Evolutionary conservation across 2,329 filamentous ascomycete genomes (phyloP).

Genomic region (Fusarium sp.): DNA sequence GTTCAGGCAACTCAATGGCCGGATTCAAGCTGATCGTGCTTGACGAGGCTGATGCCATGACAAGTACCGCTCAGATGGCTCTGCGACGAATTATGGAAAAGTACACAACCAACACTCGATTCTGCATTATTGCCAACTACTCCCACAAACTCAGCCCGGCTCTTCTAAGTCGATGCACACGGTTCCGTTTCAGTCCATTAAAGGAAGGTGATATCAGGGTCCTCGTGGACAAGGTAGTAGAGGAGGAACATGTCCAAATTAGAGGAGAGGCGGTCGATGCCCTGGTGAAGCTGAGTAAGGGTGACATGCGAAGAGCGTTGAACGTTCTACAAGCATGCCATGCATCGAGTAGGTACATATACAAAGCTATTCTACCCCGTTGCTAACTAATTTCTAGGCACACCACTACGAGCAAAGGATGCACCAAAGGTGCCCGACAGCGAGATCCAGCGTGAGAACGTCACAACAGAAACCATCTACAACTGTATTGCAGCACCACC

Average conservation of each 20-base stretch:
- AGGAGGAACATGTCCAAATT: conserved; percentile 88
- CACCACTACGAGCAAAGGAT: conserved; percentile 72
- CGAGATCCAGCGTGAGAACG: conserved; percentile 77
- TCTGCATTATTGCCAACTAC: conserved; percentile 99
- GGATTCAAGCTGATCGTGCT: conserved; percentile 96
- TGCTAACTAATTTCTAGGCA: conserved; percentile 61
- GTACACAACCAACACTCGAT: conserved; percentile 96
- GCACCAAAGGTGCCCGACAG: conserved; percentile 70
- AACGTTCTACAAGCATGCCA: conserved; percentile 98
- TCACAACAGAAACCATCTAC: conserved; percentile 95
- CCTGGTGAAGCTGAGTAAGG: conserved; percentile 88
- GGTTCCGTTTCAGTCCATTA: conserved; percentile 94
- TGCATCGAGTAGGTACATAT: conserved; percentile 77
- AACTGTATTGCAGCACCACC: conserved; percentile 97
- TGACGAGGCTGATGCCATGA: conserved; percentile 99
- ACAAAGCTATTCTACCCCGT: too few relatives aligned
- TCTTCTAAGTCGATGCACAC: conserved; percentile 89
- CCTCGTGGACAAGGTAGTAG: conserved; percentile 89
- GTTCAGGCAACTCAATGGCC: conserved; percentile 66
- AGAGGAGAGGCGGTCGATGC: conserved; percentile 83
- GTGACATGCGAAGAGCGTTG: conserved; percentile 93
- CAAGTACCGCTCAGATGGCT: conserved; percentile 98
- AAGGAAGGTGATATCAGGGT: conserved; percentile 88
- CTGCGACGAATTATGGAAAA: conserved; percentile 98
- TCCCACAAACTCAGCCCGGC: conserved; percentile 97